Conservation (phyloP, 2,329 filamentous ascomycete genomes). For the Thielaviopsis euricoi region DNA sequence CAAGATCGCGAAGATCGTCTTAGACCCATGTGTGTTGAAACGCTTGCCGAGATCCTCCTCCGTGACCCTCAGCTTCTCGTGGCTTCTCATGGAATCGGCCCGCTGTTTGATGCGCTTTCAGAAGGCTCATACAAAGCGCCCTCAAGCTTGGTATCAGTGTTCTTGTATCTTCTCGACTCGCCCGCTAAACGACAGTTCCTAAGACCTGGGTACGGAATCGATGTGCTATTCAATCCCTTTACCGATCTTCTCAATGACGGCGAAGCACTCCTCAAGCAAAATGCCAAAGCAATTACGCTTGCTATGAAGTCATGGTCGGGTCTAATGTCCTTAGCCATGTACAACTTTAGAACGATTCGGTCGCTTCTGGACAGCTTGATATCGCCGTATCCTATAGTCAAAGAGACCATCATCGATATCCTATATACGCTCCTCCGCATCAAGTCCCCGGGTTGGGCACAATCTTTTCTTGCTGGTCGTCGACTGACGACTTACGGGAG, state of each 20-base stretch:
- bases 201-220: slow-evolving; percentile 76
- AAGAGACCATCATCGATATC: slow-evolving; percentile 74
- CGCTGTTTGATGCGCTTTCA: slow-evolving; percentile 78
- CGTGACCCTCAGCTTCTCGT: slow-evolving; percentile 69
- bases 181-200: slow-evolving; percentile 67
- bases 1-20: slow-evolving; percentile 70
- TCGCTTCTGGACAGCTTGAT: slow-evolving; percentile 57
- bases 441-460: slow-evolving; percentile 87
- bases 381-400: slow-evolving; percentile 36
- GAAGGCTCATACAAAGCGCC: slow-evolving; percentile 88
- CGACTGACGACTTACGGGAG: slow-evolving; percentile 92
- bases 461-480: slow-evolving; percentile 82
- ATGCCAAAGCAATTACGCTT: slow-evolving; percentile 80
- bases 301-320: slow-evolving; percentile 90
- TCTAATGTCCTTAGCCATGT: slow-evolving; percentile 73
- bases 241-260: slow-evolving; percentile 60
- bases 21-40: slow-evolving; percentile 81
- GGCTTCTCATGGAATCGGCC: slow-evolving; percentile 66
- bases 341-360: slow-evolving; percentile 66
- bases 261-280: slow-evolving; percentile 56
- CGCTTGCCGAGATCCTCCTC: slow-evolving; percentile 78
- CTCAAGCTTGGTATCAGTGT: slow-evolving; percentile 73
- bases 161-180: slow-evolving; percentile 76
- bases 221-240: slow-evolving; percentile 79
- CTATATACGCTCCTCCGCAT: slow-evolving; percentile 69